Conservation (phyloP, 345 rosid species). For the Gossypium arboreum region DNA sequence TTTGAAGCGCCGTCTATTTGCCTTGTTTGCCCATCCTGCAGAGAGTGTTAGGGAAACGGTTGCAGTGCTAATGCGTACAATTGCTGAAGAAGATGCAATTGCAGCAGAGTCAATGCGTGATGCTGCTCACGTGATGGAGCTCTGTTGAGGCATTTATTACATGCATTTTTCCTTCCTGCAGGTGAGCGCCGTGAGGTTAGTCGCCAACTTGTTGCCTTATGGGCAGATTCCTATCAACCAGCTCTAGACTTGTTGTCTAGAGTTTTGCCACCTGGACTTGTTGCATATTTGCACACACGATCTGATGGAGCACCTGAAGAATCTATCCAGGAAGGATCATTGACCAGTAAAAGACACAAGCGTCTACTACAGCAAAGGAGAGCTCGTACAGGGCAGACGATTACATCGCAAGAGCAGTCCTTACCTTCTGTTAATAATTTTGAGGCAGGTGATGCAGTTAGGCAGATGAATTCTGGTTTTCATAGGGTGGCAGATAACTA, state of each 20-base stretch:
- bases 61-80: slow-evolving; percentile 96
- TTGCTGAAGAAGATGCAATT: slow-evolving; percentile 99
- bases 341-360: slow-evolving; percentile 73
- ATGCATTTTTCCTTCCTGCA: slow-evolving; percentile 80
- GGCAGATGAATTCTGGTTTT: slow-evolving; percentile 40
- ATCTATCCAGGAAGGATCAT: slow-evolving; percentile 63
- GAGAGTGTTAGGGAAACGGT: slow-evolving; percentile 96
- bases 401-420: slow-evolving; percentile 59
- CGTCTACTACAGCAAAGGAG: slow-evolving; percentile 88
- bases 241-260: slow-evolving; percentile 83
- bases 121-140: slow-evolving; percentile 99
- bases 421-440: slow-evolving; percentile 40
- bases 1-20: slow-evolving; percentile 86
- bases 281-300: slow-evolving; percentile 95
- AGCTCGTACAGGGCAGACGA: slow-evolving; percentile 57
- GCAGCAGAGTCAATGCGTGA: slow-evolving; percentile 99
- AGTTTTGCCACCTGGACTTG: slow-evolving; percentile 98
- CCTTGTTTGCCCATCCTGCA: slow-evolving; percentile 98
- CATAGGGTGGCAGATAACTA: slow-evolving; percentile 44
- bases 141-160: slow-evolving; percentile 86
- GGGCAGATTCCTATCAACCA: slow-evolving; percentile 99
- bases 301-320: slow-evolving; percentile 61
- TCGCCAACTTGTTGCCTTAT: slow-evolving; percentile 97
- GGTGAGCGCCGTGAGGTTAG: slow-evolving; percentile 97
- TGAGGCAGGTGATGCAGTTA: slow-evolving; percentile 54